phyloP scores from a whole-genome alignment of 805 yeast species.

The Saccharomycopsis synnaedendra region DNA sequence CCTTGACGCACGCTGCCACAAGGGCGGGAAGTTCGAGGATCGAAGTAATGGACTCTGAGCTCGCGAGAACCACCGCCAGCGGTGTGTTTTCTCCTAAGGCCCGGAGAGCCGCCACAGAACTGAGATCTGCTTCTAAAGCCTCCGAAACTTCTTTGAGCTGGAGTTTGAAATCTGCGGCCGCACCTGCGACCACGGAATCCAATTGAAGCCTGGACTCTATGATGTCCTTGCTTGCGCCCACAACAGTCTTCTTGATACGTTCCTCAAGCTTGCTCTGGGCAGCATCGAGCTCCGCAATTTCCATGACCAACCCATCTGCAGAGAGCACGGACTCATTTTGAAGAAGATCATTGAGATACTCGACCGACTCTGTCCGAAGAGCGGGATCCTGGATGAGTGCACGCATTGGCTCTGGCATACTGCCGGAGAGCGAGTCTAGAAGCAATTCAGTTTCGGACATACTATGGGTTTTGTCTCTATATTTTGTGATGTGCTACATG shows the following conservation, averaged over 20 bases:
- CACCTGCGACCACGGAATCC: slow-evolving; percentile 20
- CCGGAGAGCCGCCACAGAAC: slow-evolving; percentile 17
- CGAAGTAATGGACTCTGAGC: slow-evolving; percentile 64
- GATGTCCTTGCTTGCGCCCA: slow-evolving; percentile 24
- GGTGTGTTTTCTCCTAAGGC: slow-evolving; percentile 4
- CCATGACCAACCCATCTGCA: slow-evolving; percentile 36
- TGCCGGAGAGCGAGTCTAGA: no score
- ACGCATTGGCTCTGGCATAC: no score
- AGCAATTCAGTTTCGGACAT: no score
- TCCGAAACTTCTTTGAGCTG: slow-evolving; percentile 2
- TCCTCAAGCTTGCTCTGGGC: slow-evolving; percentile 36
- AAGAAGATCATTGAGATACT: no score
- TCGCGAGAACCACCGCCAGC: slow-evolving; percentile 35
- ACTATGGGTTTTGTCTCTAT: no score
- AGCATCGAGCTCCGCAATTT: slow-evolving; percentile 63
- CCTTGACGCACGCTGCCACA: slow-evolving; percentile 70
- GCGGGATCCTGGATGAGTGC: no score
- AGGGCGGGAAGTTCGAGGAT: slow-evolving; percentile 76
- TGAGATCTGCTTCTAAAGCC: neutral
- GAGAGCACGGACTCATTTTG: neutral
- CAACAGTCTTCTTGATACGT: slow-evolving; percentile 29
- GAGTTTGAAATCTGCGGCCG: slow-evolving; percentile 24
- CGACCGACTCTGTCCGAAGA: no score
- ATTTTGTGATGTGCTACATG: no score
- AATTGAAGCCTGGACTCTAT: slow-evolving; percentile 36